Percentiles rank a stretch among this genome's conserved stretches.
phyloP scores from a whole-genome alignment of 257 asterid genomes.

The Przewalskia tangutica region DNA sequence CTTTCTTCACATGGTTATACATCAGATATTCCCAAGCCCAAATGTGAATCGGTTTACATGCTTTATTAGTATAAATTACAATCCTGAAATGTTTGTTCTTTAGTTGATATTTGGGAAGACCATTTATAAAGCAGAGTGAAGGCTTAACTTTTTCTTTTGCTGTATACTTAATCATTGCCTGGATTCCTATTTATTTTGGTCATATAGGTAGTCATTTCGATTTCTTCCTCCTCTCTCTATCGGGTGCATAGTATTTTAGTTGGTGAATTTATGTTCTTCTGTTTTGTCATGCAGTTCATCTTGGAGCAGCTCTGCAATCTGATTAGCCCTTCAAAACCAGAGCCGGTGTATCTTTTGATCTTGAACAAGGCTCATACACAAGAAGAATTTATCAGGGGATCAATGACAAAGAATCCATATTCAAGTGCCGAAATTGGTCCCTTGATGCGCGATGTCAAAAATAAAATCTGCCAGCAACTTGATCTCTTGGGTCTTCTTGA shows the following conservation, averaged over 20 bases:
- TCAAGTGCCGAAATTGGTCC: slow-evolving; percentile 98
- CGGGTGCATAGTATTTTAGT: neutral
- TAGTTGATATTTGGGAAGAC: neutral
- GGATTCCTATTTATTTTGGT: neutral
- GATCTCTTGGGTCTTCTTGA: slow-evolving; percentile 91
- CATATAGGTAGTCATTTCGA: neutral
- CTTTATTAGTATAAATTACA: neutral
- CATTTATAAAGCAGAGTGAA: neutral
- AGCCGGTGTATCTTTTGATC: slow-evolving; percentile 66
- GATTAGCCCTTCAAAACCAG: slow-evolving; percentile 91
- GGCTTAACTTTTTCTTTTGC: neutral
- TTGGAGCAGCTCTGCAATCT: slow-evolving; percentile 99
- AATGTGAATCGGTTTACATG: neutral
- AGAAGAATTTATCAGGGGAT: slow-evolving; percentile 98
- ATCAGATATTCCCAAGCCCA: neutral
- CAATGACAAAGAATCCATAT: slow-evolving; percentile 99
- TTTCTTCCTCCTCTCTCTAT: neutral
- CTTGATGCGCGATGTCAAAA: slow-evolving; percentile 98
- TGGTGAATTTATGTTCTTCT: neutral
- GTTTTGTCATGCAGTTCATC: slow-evolving; percentile 53
- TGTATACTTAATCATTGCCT: neutral
- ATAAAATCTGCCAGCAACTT: slow-evolving; percentile 96
- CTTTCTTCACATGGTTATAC: neutral
- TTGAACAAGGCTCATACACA: slow-evolving; percentile 96
- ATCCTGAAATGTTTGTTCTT: neutral